Evolutionary conservation across 352 stramenopile species (phyloP).

Genomic region (Pythium brachiatum): DNA sequence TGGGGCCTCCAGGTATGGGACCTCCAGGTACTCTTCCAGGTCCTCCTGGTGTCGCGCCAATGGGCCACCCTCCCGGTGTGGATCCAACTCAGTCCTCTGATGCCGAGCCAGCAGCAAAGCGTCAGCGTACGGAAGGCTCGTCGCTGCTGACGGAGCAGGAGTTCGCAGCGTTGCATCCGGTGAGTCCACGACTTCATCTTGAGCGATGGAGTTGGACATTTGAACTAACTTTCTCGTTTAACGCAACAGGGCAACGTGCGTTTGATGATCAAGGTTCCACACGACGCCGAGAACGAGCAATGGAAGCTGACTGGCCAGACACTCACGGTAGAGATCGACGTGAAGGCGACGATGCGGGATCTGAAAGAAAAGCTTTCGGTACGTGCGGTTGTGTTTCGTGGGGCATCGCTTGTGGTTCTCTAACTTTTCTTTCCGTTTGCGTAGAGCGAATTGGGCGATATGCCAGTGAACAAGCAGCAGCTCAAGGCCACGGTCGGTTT

Average conservation of each 20-base stretch:
- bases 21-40: conserved; percentile 27
- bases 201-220: not conserved
- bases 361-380: conserved; percentile 91
- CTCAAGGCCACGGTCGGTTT: conserved; percentile 91
- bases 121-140: conserved; percentile 58
- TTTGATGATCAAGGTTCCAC: conserved; percentile 77
- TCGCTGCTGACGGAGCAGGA: conserved; percentile 77
- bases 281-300: conserved; percentile 85
- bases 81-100: conserved; percentile 21
- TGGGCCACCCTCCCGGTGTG: conserved; percentile 15
- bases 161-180: conserved; percentile 71
- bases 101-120: conserved; percentile 59
- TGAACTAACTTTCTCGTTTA: conserved; percentile 12
- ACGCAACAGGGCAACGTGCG: conserved; percentile 51
- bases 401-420: not conserved
- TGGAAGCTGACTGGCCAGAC: conserved; percentile 95
- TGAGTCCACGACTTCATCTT: conserved; percentile 28
- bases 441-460: conserved; percentile 68
- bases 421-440: not conserved
- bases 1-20: conserved; percentile 27
- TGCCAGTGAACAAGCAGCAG: conserved; percentile 96
- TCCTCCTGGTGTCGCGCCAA: conserved; percentile 13
- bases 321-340: conserved; percentile 84
- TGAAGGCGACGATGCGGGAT: conserved; percentile 87
- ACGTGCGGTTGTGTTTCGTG: not conserved